Evolutionary conservation across 78 protist species (phyloP), one percentile per base, ranked within the genome.

Genomic region (Protostelium mycophagum): DNA sequence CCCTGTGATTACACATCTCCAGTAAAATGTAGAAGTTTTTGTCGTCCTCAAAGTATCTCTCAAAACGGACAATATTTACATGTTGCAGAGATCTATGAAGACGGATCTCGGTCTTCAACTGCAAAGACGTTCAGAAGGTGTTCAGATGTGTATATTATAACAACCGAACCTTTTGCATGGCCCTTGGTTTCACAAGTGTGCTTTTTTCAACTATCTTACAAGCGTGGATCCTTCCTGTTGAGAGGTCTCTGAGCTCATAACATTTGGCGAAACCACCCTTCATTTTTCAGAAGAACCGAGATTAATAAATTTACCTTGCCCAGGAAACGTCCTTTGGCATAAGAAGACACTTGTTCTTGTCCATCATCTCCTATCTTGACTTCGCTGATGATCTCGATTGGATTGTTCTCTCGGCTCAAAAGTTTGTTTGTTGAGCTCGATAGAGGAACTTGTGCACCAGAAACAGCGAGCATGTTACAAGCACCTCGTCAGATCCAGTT

Each of bases 261-360:
- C 97, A 95, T 84, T 88, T 91, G 0, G 99, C 99, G 85, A 98
- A 98, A 0, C 99, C 99, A 28, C 99, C 99, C 95, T 96, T 29
- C 0, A 36, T 31, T 38, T 0, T 83, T 37, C 25, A 87, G 63
- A 35, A 28, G 25, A 35, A 5, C 37, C 38, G 87, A 35, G 35
- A 73, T 35, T 29, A 10, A 90, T 51, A 5, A 25, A 51, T 16
- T 51, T 5, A 51, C 73, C 73, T 51, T 51, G 73, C 73, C 73
- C 73, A 51, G 16, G 73, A 51, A 51, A 25, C 73, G 5, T 16
- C 73, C 73, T 51, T 51, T 51, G 73, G 73, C 73, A 51, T 51
- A 51, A 5, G 73, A 51, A 51, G 73, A 5, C 31, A 51, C 73
- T 25, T 16, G 16, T 51, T 51, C 31, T 51, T 51, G 73, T 16